A percentile compares a stretch with the other conserved stretches of the same genome.
Conservation (phyloP, 2,329 filamentous ascomycete species). For the Paecilomyces sp. region DNA sequence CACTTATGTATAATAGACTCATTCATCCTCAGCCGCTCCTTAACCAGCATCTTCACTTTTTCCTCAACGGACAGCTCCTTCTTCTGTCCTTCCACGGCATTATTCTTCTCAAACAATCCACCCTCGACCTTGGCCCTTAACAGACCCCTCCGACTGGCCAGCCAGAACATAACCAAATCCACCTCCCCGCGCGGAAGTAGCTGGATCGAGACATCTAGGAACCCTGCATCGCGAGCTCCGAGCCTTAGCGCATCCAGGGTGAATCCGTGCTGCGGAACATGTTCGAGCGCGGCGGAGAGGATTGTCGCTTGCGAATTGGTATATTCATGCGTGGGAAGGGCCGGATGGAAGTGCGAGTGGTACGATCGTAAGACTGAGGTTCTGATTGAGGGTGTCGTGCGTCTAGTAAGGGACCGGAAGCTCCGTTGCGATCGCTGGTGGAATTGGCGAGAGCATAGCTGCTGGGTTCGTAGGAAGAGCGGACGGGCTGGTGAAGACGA, state of each 20-base stretch:
- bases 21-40: conserved; percentile 73
- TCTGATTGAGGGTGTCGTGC: conserved; percentile 4
- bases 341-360: conserved; percentile 67
- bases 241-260: conserved; percentile 63
- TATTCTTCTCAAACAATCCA: conserved; percentile 14
- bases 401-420: neutral
- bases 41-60: conserved; percentile 64
- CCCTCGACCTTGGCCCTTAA: conserved; percentile 29
- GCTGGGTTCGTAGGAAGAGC: neutral
- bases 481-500: neutral
- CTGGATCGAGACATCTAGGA: conserved; percentile 77
- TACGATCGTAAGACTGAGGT: conserved; percentile 40
- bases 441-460: neutral
- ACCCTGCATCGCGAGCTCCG: conserved; percentile 77
- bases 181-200: conserved; percentile 74
- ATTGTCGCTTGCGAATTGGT: conserved; percentile 62
- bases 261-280: conserved; percentile 80
- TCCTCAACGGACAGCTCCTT: conserved; percentile 45
- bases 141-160: conserved; percentile 32
- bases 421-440: neutral
- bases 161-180: conserved; percentile 58
- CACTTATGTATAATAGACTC: conserved; percentile 64
- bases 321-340: conserved; percentile 52
- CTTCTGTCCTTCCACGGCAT: conserved; percentile 1
- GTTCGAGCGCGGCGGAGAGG: conserved; percentile 68